Evolutionary conservation across 805 yeast species (phyloP).

Genomic region (Yarrowia yakushimensis): DNA sequence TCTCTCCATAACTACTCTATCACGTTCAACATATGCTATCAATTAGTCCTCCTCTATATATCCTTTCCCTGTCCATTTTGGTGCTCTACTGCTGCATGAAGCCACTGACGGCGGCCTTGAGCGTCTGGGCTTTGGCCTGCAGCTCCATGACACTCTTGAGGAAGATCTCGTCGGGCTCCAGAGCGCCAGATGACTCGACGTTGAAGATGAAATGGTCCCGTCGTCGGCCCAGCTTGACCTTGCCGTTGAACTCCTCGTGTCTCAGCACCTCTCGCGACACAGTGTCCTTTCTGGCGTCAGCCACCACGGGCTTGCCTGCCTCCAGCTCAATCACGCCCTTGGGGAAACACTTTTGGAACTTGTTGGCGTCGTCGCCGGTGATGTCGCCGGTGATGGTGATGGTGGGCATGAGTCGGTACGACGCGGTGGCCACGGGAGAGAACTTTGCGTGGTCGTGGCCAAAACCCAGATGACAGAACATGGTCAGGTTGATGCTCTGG

Average conservation of each 20-base stretch:
- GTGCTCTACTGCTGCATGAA: slow-evolving; percentile 8
- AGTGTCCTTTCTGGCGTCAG: slow-evolving; percentile 91
- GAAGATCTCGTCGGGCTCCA: slow-evolving; percentile 95
- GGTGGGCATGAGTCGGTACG: slow-evolving; percentile 87
- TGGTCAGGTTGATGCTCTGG: slow-evolving; percentile 87
- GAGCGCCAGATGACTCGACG: slow-evolving; percentile 93
- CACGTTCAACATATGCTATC: not conserved
- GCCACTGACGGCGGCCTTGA: not conserved
- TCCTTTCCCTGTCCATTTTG: not conserved
- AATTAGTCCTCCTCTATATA: slow-evolving; percentile 20
- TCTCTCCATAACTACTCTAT: not conserved
- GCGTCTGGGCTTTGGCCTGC: slow-evolving; percentile 56
- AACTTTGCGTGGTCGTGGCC: slow-evolving; percentile 97
- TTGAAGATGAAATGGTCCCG: slow-evolving; percentile 93
- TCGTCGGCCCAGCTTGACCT: slow-evolving; percentile 84
- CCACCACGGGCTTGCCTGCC: slow-evolving; percentile 66
- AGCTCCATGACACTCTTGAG: slow-evolving; percentile 83
- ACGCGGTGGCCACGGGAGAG: slow-evolving; percentile 95
- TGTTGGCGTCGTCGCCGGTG: slow-evolving; percentile 67
- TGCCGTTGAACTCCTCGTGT: slow-evolving; percentile 84
- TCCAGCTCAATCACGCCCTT: slow-evolving; percentile 83
- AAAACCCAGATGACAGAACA: slow-evolving; percentile 85
- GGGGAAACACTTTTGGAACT: slow-evolving; percentile 87
- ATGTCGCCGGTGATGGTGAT: slow-evolving; percentile 64
- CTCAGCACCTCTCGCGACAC: slow-evolving; percentile 95